phyloP scores from a whole-genome alignment of 331 rosid genomes.

The Phaseolus coccineus region DNA sequence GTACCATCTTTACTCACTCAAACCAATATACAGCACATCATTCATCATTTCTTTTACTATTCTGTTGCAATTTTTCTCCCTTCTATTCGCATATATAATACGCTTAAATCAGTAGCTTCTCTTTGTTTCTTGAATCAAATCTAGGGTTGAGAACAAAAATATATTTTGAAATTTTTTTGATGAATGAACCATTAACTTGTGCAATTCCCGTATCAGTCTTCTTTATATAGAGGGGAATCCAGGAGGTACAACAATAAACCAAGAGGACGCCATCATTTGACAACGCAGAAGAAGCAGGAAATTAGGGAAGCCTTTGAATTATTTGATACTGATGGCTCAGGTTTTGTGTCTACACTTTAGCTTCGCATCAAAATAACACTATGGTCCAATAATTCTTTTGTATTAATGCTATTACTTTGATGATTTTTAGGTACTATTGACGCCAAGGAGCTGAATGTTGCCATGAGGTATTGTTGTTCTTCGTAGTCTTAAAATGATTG shows the following conservation, averaged over 20 bases:
- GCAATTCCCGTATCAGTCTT: conserved; percentile 53
- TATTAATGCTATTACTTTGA: conserved; percentile 30
- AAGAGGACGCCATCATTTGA: conserved; percentile 65
- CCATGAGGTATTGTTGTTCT: conserved; percentile 78
- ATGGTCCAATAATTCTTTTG: not conserved
- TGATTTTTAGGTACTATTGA: conserved; percentile 78
- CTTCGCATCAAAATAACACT: conserved; percentile 1
- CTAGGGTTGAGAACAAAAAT: not conserved
- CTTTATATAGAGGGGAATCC: conserved; percentile 62
- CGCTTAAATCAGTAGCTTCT: not conserved
- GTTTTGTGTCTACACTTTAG: conserved; percentile 45
- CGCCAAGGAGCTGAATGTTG: conserved; percentile 94
- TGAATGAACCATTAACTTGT: not conserved
- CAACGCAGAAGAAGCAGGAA: conserved; percentile 81
- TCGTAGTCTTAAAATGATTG: conserved; percentile 20
- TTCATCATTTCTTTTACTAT: not conserved
- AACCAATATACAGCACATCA: not conserved
- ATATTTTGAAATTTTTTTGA: not conserved
- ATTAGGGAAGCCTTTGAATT: conserved; percentile 94
- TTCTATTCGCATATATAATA: not conserved
- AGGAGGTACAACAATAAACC: conserved; percentile 68
- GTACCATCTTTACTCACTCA: not conserved
- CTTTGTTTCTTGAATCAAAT: conserved; percentile 13
- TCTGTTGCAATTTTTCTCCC: not conserved
- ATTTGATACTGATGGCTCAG: conserved; percentile 96